These are phyloP conservation scores for Lentinula edodes DNA, from an alignment of 768 basidiomycete genomes.

Conservation along the genomic window DNA sequence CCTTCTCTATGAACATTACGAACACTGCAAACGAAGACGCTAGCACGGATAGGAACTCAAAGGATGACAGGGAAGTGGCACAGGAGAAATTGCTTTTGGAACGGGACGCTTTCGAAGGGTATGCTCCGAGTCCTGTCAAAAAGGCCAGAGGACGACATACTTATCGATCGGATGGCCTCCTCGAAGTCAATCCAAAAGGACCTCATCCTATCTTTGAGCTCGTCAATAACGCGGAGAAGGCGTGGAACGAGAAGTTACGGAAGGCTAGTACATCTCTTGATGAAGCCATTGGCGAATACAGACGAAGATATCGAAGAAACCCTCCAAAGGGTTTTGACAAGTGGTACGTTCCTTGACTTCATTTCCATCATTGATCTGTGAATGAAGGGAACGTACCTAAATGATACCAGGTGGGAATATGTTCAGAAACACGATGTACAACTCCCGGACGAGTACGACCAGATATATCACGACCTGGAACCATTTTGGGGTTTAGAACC, in stretches of 20 bases:
- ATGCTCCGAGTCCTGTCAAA: neutral
- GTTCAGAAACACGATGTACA: conserved; percentile 37
- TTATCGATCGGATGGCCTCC: conserved; percentile 20
- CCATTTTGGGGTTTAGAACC: conserved; percentile 40
- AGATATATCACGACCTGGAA: conserved; percentile 35
- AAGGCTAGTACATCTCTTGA: conserved; percentile 31
- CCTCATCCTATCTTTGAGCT: conserved; percentile 42
- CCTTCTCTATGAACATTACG: neutral
- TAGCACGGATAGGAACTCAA: neutral
- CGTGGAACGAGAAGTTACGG: conserved; percentile 32
- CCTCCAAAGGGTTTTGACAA: conserved; percentile 41
- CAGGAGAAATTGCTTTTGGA: neutral
- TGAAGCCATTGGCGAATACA: conserved; percentile 35
- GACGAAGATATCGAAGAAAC: conserved; percentile 25
- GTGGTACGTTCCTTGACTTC: conserved; percentile 28
- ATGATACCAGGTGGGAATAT: conserved; percentile 42
- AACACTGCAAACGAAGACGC: no score
- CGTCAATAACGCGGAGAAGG: conserved; percentile 27
- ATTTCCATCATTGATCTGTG: neutral
- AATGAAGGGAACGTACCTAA: no score
- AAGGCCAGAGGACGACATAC: neutral
- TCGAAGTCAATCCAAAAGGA: conserved; percentile 29
- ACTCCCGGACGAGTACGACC: conserved; percentile 51
- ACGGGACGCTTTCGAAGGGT: neutral
- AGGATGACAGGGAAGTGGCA: neutral